A percentile compares a stretch with the other conserved stretches of the same genome.
These are phyloP conservation scores for Fusarium sp. DNA, from an alignment of 2,329 filamentous ascomycete species.

Conservation along the genomic window DNA sequence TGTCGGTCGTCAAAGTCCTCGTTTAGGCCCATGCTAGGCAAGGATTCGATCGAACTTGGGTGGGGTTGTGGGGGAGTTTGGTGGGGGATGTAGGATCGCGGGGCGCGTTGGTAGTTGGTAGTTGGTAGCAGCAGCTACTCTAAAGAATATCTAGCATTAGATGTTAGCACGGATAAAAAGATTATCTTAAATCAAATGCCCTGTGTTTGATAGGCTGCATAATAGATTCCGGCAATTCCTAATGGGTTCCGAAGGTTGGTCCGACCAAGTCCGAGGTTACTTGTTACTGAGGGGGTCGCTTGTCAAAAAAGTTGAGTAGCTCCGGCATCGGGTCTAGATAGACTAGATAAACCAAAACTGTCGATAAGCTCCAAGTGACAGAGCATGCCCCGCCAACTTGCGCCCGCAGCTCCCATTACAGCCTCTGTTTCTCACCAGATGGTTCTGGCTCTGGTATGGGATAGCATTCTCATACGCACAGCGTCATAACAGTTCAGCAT, in stretches of 20 bases:
- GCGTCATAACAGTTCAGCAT: slow-evolving; percentile 9
- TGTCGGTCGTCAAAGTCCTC: slow-evolving; percentile 78
- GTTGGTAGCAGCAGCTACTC: slow-evolving; percentile 45
- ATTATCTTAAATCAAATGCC: slow-evolving; percentile 9
- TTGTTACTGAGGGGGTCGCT: slow-evolving; percentile 6
- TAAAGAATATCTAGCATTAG: slow-evolving; percentile 40
- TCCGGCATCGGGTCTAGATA: slow-evolving; percentile 41
- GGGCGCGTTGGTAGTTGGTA: slow-evolving; percentile 46
- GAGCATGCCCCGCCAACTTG: slow-evolving; percentile 32
- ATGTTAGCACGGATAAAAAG: slow-evolving; percentile 42
- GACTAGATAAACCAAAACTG: slow-evolving; percentile 14
- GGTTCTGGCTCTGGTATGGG: background rate
- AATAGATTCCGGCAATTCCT: background rate
- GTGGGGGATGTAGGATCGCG: slow-evolving; percentile 44
- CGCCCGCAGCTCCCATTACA: slow-evolving; percentile 31
- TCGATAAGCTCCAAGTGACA: slow-evolving; percentile 20
- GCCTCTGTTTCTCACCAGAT: slow-evolving; percentile 11
- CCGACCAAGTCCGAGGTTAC: too few relatives aligned
- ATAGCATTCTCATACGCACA: background rate
- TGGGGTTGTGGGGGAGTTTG: slow-evolving; percentile 45
- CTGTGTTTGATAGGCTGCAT: slow-evolving; percentile 4
- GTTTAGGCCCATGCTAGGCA: slow-evolving; percentile 77
- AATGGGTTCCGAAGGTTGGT: slow-evolving; percentile 7
- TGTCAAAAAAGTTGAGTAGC: slow-evolving; percentile 6
- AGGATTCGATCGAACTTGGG: slow-evolving; percentile 53